Evolutionary conservation across 305 asterid species (phyloP).

Genomic region (Solanum hybrid): DNA sequence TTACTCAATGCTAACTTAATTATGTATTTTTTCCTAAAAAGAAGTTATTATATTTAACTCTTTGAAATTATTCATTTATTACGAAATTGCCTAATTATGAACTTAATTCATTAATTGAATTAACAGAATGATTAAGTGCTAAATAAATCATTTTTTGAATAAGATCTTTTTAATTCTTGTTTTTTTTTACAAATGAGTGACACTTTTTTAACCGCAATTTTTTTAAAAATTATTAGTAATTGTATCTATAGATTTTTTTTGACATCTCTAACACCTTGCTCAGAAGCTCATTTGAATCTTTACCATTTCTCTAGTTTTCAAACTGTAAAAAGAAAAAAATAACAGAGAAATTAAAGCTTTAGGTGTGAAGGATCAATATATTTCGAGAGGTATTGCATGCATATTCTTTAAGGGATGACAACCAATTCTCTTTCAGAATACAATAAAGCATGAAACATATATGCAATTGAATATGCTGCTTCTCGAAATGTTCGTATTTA

Average conservation of each 20-base stretch:
- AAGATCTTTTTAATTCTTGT: neutral
- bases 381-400: neutral
- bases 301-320: no score
- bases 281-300: neutral
- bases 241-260: no score
- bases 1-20: neutral
- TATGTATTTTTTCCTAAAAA: no score
- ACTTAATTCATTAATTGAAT: neutral
- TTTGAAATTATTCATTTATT: no score
- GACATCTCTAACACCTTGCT: neutral
- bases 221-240: accelerated
- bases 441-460: neutral
- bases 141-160: no score
- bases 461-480: neutral
- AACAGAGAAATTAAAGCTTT: neutral
- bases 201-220: neutral
- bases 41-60: neutral
- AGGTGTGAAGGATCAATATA: neutral
- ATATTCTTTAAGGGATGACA: neutral
- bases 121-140: neutral
- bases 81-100: neutral
- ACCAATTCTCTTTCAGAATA: neutral
- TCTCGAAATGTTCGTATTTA: neutral
- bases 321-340: neutral
- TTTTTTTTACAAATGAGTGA: neutral